Percentiles rank a stretch among this genome's conserved stretches.
phyloP scores from a whole-genome alignment of 169 alveolate genomes.

The Plasmodium fragile region DNA sequence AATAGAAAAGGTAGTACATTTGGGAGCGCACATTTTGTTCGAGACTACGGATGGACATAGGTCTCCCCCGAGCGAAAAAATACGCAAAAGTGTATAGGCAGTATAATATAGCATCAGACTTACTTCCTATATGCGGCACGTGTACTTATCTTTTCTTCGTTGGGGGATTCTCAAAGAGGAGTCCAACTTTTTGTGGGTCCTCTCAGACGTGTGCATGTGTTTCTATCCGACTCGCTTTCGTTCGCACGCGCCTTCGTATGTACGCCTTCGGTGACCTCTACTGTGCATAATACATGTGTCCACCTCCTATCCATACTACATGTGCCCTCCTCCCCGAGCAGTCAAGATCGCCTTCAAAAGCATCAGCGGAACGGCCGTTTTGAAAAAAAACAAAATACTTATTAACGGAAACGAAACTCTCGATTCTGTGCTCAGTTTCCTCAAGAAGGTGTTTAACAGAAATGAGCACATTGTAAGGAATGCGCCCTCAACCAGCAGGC shows the following conservation, averaged over 20 bases:
- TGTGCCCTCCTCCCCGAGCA: not conserved
- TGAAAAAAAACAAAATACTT: conserved; percentile 50
- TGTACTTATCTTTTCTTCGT: not conserved
- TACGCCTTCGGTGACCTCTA: not conserved
- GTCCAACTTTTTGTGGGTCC: not conserved
- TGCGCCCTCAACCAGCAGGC: not conserved
- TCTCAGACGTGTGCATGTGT: not conserved
- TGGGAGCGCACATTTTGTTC: not conserved
- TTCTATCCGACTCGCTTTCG: not conserved
- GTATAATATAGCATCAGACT: not conserved
- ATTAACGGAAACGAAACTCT: conserved; percentile 60
- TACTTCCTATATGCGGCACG: not conserved
- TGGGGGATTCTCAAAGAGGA: not conserved
- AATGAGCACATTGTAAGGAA: conserved; percentile 52
- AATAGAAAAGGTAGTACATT: conserved; percentile 38
- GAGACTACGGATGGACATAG: not conserved
- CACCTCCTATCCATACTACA: not conserved
- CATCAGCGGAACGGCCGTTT: conserved; percentile 45
- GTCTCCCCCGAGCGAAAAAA: not conserved
- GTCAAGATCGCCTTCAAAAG: conserved; percentile 50
- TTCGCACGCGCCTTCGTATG: not conserved
- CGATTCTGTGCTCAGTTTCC: conserved; percentile 26
- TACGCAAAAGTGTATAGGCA: not conserved
- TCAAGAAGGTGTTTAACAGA: conserved; percentile 31
- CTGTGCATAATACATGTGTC: not conserved